Evolutionary conservation across 768 basidiomycete species (phyloP), one percentile per base, ranked within the genome.

Genomic region (Kwoniella dendrophila): DNA sequence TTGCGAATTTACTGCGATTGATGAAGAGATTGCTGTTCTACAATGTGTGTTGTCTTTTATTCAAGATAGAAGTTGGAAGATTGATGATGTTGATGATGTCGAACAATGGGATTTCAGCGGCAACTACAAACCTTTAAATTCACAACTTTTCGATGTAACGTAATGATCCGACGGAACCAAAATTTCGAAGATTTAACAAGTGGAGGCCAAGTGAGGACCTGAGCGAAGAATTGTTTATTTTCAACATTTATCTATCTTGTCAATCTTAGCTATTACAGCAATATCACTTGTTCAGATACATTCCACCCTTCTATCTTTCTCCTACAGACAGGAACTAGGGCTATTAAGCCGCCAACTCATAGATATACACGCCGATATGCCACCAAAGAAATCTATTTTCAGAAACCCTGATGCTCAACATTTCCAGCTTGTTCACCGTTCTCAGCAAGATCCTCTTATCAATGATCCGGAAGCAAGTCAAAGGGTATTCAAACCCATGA

Each of bases 361-460:
- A 10, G 20, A 44, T 12, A 6, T 6, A 8, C 6, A 44, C 20
- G 20, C n/a, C 64, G 64, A 14, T 20, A 71, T 72, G 72, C 52
- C 73, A 22, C 68, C 73, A 4, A 73, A 72, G 50, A 76, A 76
- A 59, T 94, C 93, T 14, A 84, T 93, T 66, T 99, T 90, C 82
- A 87, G 92, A 62, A 88, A 87, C 68, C 90, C 95, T 7, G 91
- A 90, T 22, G 87, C 89, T 57, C 87, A 88, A 73, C 94, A 97
- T 76, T 98, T 95, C 71, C 94, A 97, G 81, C 89, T 99, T 38
- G 94, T 99, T 22, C 92, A 98, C 77, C 85, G 96, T 62, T 97
- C 94, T 7, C 93, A 93, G 73, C 83, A 95, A 44, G 96, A 98
- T 81, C 96, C 96, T 2, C 85, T 95, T 50, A 92, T 93, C 67